Base-by-base conservation (phyloP, 2,329 filamentous ascomycete genomes). In the Epichloe bromicola region DNA sequence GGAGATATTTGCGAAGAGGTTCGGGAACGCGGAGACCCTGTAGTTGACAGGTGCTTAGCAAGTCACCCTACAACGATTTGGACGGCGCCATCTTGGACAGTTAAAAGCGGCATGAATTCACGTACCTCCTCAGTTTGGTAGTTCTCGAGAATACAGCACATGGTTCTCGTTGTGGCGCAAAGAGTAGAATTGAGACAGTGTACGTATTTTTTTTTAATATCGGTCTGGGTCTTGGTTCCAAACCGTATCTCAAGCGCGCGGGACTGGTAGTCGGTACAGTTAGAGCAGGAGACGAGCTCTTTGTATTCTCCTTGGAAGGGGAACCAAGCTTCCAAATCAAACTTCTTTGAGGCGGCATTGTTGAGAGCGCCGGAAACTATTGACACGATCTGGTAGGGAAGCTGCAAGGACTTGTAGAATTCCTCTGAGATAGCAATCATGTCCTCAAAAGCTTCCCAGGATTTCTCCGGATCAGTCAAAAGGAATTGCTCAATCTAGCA, bases 301-400 rank as follows among this genome's bases (percentile, higher is more conserved):
- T 97, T 97, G 78, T 97, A 98, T 70, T 97, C 93, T 61, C 86
- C 86, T 68, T 97, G 90, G 75, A 86, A 94, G 15, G 88, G 89
- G 68, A 95, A 95, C 88, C 89, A 95, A 3, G 93, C 91, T 67
- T 98, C 93, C 20, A 98, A 77, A 63, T 98, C 93, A 66, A 85
- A 90, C 71, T 98, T 98, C 78, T 95, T 96, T 30, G 88, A 75
- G 14, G 74, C 70, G 12, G 69, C 69, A 45, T 71, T 94, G 72
- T 95, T 95, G 61, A 98, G 72, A 1, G 93, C 93, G 4, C 91
- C 91, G n/a, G 88, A 95, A 52, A 97, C 93, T 57, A 98, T 98
- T 50, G 85, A 83, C 10, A 97, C 87, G 19, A 98, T 82, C 57
- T 87, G 88, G 71, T 96, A 96, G 1, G 93, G 90, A 41, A 98